A percentile compares a stretch with the other conserved stretches of the same genome.
phyloP scores from a whole-genome alignment of 2,329 filamentous ascomycete genomes.

The Arthrobotrys sinensis region DNA sequence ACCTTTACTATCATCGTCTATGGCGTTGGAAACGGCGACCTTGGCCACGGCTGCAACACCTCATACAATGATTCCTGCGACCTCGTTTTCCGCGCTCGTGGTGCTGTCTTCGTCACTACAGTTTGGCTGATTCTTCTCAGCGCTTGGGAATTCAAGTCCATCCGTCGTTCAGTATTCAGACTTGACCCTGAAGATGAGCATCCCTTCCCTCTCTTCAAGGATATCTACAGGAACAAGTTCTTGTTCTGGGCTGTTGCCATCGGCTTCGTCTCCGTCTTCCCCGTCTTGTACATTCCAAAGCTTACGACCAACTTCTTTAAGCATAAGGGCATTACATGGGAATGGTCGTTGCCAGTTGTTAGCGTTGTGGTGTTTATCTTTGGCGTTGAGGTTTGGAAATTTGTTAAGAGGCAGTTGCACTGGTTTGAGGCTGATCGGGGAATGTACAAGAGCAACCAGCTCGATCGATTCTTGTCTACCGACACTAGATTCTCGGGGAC shows the following conservation, averaged over 20 bases:
- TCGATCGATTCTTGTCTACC: constrained; percentile 58
- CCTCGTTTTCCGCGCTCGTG: constrained; percentile 79
- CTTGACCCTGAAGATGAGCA: constrained; percentile 77
- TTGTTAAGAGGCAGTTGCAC: constrained; percentile 72
- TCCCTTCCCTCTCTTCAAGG: constrained; percentile 77
- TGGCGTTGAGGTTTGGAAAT: constrained; percentile 80
- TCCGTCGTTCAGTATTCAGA: constrained; percentile 81
- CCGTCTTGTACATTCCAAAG: constrained; percentile 78
- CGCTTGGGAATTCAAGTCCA: constrained; percentile 77
- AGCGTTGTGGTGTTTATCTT: constrained; percentile 75
- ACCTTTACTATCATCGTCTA: constrained; percentile 77
- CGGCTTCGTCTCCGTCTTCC: constrained; percentile 75
- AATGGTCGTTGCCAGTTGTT: constrained; percentile 79
- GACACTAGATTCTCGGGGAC: constrained; percentile 49
- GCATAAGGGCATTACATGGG: constrained; percentile 78
- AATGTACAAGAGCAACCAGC: constrained; percentile 57
- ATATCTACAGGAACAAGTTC: constrained; percentile 80
- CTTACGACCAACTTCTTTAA: constrained; percentile 79
- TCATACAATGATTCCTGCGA: constrained; percentile 73
- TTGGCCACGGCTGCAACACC: constrained; percentile 73
- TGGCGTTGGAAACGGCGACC: constrained; percentile 71
- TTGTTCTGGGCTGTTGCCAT: constrained; percentile 76
- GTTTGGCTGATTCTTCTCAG: constrained; percentile 84
- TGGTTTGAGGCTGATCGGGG: constrained; percentile 59
- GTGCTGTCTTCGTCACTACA: constrained; percentile 80